Percentiles rank a stretch among this genome's conserved stretches.
These are phyloP conservation scores for Trematosphaeria pertusa DNA, from an alignment of 2,329 filamentous ascomycete genomes.

Conservation along the genomic window DNA sequence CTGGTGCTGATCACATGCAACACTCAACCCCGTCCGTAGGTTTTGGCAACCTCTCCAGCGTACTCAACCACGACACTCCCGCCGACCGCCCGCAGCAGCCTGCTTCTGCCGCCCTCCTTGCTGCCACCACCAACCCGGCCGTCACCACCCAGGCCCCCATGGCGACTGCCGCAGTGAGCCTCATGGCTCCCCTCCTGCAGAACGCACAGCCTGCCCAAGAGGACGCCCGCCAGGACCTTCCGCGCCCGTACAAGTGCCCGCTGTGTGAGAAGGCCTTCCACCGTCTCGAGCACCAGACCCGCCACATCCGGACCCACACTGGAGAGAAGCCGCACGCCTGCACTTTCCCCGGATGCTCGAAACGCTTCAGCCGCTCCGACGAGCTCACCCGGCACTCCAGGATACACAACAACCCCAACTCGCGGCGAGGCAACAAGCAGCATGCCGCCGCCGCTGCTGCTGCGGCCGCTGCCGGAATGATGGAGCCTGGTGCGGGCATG, in stretches of 20 bases:
- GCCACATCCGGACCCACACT: constrained; percentile 95
- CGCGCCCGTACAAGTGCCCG: constrained; percentile 96
- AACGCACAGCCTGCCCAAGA: constrained; percentile 55
- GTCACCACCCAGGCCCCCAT: constrained; percentile 31
- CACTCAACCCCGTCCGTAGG: constrained; percentile 40
- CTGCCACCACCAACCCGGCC: constrained; percentile 10
- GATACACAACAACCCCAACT: constrained; percentile 99
- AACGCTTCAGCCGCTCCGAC: constrained; percentile 95
- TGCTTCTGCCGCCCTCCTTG: constrained; percentile 14
- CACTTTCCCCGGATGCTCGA: constrained; percentile 93
- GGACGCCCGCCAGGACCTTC: constrained; percentile 80
- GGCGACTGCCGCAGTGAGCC: constrained; percentile 56
- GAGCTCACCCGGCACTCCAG: constrained; percentile 95
- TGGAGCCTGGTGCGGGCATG: constrained; percentile 58
- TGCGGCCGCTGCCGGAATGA: constrained; percentile 57
- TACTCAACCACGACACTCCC: constrained; percentile 44
- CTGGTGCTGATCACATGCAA: constrained; percentile 48
- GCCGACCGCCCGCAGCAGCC: constrained; percentile 15
- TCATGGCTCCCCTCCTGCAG: constrained; percentile 65
- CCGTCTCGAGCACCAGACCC: constrained; percentile 90
- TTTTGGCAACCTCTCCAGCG: constrained; percentile 45
- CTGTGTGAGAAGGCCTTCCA: constrained; percentile 99
- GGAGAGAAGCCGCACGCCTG: constrained; percentile 98
- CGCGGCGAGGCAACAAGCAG: constrained; percentile 87
- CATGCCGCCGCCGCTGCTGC: constrained; percentile 65